Base-by-base conservation (phyloP, 192 early-diverging fungal genomes). In the Backusella australiensis region DNA sequence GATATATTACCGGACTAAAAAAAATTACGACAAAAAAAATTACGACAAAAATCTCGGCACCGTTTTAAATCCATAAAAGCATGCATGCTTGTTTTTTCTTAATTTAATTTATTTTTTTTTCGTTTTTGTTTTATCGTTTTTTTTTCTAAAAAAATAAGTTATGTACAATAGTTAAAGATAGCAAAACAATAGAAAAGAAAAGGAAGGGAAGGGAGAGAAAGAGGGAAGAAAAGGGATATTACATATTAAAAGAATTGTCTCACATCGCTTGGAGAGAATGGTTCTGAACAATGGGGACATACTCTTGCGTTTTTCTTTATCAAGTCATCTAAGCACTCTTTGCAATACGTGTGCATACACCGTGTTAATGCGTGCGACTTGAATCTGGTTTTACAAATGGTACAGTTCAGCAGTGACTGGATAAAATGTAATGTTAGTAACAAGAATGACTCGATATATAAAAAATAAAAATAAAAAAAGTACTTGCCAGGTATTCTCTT, bases 261-360 rank as follows among this genome's bases (percentile, higher is more conserved):
- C 19, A 63, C 23, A 29, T 63, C 56, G 26, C 26, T 63, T 29
- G 56, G 56, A 12, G 21, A 23, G 12, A 63, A 63, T 9, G 56
- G 23, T 26, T 29, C 11, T 29, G 56, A 63, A 63, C 56, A 63
- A 29, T 29, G 21, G 1, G 56, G 56, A 29, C 56, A 63, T 9
- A 63, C 3, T 29, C 21, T 8, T 4, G 21, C 11, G 4, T 63
- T 29, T 11, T 63, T 29, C 26, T 14, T 26, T 63, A 63, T 12
- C 21, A 63, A 4, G 8, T 63, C 56, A 73, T 97, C 94, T 67
- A 99, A 88, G 76, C 97, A 99, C 42, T 86, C 85, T 75, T 95
- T 94, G 85, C 97, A 99, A 82, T 98, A 99, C 29, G 93, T 93
- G 75, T 99, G 97, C 96, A 97, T 97, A 81, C 97, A 99, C 36